Percentiles rank a stretch among this genome's conserved stretches.
Evolutionary conservation across 805 yeast species (phyloP).

Genomic region (Phaffomyces antillensis): DNA sequence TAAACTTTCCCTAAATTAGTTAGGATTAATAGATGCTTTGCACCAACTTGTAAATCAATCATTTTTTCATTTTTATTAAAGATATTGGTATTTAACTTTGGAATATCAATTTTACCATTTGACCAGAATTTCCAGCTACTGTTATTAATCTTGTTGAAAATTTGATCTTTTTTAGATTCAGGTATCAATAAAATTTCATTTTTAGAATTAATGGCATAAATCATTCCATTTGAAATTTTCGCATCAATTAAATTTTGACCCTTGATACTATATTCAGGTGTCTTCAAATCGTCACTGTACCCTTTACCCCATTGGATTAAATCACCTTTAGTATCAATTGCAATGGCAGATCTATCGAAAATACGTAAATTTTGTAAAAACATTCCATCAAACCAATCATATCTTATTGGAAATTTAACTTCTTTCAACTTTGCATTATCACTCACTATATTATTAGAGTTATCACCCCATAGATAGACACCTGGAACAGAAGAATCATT

Average conservation of each 20-base stretch:
- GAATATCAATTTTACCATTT: neutral
- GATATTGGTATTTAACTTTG: neutral
- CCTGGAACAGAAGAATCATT: constrained; percentile 44
- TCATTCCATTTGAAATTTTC: constrained; percentile 44
- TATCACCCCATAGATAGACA: constrained; percentile 58
- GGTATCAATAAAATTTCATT: constrained; percentile 31
- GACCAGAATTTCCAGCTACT: constrained; percentile 6
- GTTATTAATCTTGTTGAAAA: neutral
- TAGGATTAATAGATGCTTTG: constrained; percentile 58
- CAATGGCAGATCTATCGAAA: constrained; percentile 36
- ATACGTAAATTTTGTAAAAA: constrained; percentile 50
- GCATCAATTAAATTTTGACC: constrained; percentile 40
- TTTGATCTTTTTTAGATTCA: constrained; percentile 12
- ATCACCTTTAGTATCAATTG: constrained; percentile 63
- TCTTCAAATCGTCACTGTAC: constrained; percentile 17
- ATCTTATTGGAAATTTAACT: constrained; percentile 50
- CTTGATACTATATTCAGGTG: constrained; percentile 33
- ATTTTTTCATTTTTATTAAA: constrained; percentile 41
- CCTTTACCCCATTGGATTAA: constrained; percentile 66
- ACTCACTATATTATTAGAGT: constrained; percentile 31
- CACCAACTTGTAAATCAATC: constrained; percentile 50
- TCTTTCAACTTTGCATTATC: constrained; percentile 23
- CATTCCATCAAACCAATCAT: constrained; percentile 57
- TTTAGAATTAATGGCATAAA: constrained; percentile 39
- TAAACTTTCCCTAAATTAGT: constrained; percentile 55